Percentiles rank a stretch among this genome's conserved stretches.
Evolutionary conservation across 495 filamentous ascomycete species (phyloP).

Genomic region (Hyaloscypha hepaticicola): DNA sequence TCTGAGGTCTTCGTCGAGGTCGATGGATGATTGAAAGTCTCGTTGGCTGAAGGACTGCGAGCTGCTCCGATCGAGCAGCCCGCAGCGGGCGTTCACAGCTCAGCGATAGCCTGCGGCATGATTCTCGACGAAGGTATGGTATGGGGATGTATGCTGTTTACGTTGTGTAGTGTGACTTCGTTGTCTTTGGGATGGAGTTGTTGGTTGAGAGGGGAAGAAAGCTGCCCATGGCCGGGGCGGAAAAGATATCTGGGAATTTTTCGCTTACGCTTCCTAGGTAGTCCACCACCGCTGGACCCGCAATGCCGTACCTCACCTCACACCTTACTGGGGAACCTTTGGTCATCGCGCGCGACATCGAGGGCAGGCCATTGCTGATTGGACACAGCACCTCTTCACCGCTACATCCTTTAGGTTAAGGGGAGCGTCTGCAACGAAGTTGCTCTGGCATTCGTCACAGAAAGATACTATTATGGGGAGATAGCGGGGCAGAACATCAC

Average conservation of each 20-base stretch:
- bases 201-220: slow-evolving; percentile 35
- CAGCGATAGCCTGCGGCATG: slow-evolving; percentile 86
- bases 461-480: slow-evolving; percentile 2
- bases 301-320: neutral
- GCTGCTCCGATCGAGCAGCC: slow-evolving; percentile 47
- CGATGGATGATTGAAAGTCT: slow-evolving; percentile 62
- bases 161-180: slow-evolving; percentile 62
- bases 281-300: slow-evolving; percentile 4
- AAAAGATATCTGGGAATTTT: slow-evolving; percentile 17
- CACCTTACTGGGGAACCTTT: neutral
- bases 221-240: slow-evolving; percentile 27
- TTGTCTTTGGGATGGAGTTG: slow-evolving; percentile 52
- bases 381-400: slow-evolving; percentile 7
- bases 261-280: slow-evolving; percentile 20
- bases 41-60: slow-evolving; percentile 83
- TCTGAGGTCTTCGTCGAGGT: slow-evolving; percentile 76
- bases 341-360: slow-evolving; percentile 2
- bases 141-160: slow-evolving; percentile 37
- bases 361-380: slow-evolving; percentile 1
- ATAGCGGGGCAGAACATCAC: neutral
- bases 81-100: slow-evolving; percentile 92
- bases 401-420: slow-evolving; percentile 17
- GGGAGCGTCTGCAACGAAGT: slow-evolving; percentile 3
- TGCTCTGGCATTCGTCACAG: slow-evolving; percentile 13
- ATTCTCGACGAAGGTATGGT: slow-evolving; percentile 72